Base-by-base conservation (phyloP, 805 yeast species). In the Isabelozyma pseudorhagii region DNA sequence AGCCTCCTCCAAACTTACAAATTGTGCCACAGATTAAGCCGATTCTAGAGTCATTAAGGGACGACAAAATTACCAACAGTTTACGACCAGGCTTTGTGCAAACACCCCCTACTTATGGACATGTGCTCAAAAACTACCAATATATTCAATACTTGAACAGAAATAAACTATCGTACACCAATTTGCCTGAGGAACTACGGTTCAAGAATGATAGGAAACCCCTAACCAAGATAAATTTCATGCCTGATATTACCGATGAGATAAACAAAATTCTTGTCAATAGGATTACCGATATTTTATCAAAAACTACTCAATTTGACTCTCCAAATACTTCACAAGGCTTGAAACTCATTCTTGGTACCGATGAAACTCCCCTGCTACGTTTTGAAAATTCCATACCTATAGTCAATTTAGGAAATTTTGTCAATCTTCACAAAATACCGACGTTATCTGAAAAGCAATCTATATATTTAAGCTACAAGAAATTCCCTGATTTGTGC, bases 91-190 rank as follows among this genome's bases (percentile, higher is more conserved):
- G 21, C 15, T 31, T 39, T 9, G 28, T 39, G 8, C 44, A 38
- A 27, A 47, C 51, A 50, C 42, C 49, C 10, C 50, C 47, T 25
- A 42, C 53, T 34, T 47, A 48, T 3, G 56, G 46, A 4, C 44
- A n/a, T 34, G 48, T 10, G 47, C 53, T 28, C 46, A 45, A 13
- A 29, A 48, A 14, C 29, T 39, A n/a, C 42, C 48, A 11, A 40
- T 63, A 38, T 61, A 65, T 42, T 18, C 40, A 10, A 28, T 47
- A 11, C 15, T 39, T 38, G 9, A 15, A 14, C n/a, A 31, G n/a
- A 31, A 31, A 31, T 31, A 31, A 31, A 13, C n/a, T 31, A 2
- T 31, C n/a, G 7, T 10, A 31, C 36, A 13, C n/a, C 36, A 31
- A 31, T 3, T 31, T 31, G n/a, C 36, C 36, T 10, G 36, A 31